Evolutionary conservation across 2,329 filamentous ascomycete genomes (phyloP), one percentile per base, ranked within the genome.

Genomic region (Kalmusia sp.): DNA sequence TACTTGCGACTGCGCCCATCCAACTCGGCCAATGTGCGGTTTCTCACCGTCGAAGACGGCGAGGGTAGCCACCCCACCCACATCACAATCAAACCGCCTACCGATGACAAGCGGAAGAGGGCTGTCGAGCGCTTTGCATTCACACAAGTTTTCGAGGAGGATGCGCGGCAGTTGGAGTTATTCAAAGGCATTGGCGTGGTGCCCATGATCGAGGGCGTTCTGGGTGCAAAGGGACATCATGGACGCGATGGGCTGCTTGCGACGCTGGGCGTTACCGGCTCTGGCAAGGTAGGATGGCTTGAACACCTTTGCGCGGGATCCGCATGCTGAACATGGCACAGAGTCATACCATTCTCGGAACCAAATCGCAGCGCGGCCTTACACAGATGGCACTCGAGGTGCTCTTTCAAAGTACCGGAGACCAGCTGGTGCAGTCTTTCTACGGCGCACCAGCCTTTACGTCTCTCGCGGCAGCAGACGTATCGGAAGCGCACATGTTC

Each of bases 321-420:
- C 12, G 14, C 3, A 40, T 41, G 17, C 51, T 67, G 31, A 67
- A 14, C 25, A 14, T 7, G 17, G 21, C 33, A 17, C 69, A 97
- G 93, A 96, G 91, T 58, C 93, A 99, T 73, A 99, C 95, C 0
- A 96, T 98, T 55, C 84, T 99, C 14, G 95, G 95, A 50, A 96
- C 91, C 11, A 89, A 88, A 62, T 86, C 84, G 19, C 91, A 97
- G 74, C 88, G 93, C 60, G 95, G 95, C 57, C 79, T 99, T 49
- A 96, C 92, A 0, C 95, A 99, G 73, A 88, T 99, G 67, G 85
- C 92, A 0, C 87, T 99, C 49, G 93, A 98, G 68, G 84, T 96
- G 34, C 82, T 98, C 44, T 99, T 96, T 77, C 87, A 88, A 58
- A 93, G 90, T 38, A 86, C 96, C 45, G 86, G 86, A 52, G 78